These are phyloP conservation scores for Pseudocercospora fuligena DNA, from an alignment of 2,329 filamentous ascomycete species.

Conservation along the genomic window DNA sequence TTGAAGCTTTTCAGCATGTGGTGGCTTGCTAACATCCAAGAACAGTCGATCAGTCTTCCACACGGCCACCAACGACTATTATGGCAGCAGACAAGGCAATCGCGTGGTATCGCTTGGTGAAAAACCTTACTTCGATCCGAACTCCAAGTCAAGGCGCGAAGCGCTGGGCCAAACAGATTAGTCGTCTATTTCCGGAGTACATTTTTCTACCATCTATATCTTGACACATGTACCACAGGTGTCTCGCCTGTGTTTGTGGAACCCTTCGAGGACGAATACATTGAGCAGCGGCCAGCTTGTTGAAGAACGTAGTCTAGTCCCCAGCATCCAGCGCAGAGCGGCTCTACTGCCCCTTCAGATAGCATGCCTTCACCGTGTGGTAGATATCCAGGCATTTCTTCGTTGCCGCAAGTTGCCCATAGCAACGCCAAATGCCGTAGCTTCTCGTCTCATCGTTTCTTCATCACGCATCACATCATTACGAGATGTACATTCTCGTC, in stretches of 20 bases:
- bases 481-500: background rate
- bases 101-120: constrained; percentile 30
- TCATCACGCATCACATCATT: background rate
- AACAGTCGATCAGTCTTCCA: constrained; percentile 24
- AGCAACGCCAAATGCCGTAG: no score
- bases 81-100: constrained; percentile 25
- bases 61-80: constrained; percentile 30
- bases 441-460: background rate
- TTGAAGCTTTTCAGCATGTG: background rate
- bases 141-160: constrained; percentile 24
- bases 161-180: constrained; percentile 11
- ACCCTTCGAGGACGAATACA: no score
- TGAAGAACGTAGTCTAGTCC: no score
- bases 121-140: constrained; percentile 30
- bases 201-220: background rate
- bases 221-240: no score
- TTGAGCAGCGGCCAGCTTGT: no score
- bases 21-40: background rate
- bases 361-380: no score
- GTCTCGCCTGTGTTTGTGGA: no score
- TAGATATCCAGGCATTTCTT: no score
- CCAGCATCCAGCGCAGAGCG: no score
- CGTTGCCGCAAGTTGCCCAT: no score
- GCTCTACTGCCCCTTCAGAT: no score
- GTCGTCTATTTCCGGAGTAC: background rate